Base-by-base conservation (phyloP, 1,284 basidiomycete genomes). In the Veloboletus limbatus region DNA sequence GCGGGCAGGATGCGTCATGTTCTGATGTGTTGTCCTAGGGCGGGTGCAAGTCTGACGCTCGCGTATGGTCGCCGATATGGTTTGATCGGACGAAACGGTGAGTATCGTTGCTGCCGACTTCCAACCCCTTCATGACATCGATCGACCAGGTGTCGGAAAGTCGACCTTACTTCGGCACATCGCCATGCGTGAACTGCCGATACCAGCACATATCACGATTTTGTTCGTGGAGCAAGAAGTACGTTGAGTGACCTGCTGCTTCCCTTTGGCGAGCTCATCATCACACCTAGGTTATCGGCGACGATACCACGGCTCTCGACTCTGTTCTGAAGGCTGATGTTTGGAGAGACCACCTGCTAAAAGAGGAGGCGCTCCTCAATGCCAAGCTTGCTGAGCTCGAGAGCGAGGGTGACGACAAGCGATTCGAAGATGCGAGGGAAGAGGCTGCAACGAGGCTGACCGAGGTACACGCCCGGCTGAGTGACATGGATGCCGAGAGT, bases 201-300 rank as follows among this genome's bases (percentile, higher is more conserved):
- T 97, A 49, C 93, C 94, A 9, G 74, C 89, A 0, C 90, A 98
- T 65, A 97, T 99, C 62, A 95, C 92, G 2, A 95, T 99, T 51
- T 76, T 99, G 25, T 97, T 99, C 63, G 97, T 99, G 51, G 97
- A 99, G 67, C 97, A 99, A 73, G 97, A 99, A 70, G 90, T 90
- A 50, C 18, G 48, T 54, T 33, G 11, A n/a, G 25, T 45, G 8
- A 13, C 9, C n/a, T 27, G 10, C 18, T 30, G 4, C 18, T 42
- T 37, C 36, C 8, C 31, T 49, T 45, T 24, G 47, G 38, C 36
- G 20, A 35, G 31, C 24, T 1, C 5, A 8, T 46, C 10, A 59
- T 18, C 20, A 2, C 6, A 13, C 34, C 14, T 49, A 91, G 85
- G 87, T 94, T 55, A 68, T 89, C 43, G 97, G 97, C 26, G 97